These are phyloP conservation scores for Corymbia maculata DNA, from an alignment of 345 rosid species.

Conservation along the genomic window DNA sequence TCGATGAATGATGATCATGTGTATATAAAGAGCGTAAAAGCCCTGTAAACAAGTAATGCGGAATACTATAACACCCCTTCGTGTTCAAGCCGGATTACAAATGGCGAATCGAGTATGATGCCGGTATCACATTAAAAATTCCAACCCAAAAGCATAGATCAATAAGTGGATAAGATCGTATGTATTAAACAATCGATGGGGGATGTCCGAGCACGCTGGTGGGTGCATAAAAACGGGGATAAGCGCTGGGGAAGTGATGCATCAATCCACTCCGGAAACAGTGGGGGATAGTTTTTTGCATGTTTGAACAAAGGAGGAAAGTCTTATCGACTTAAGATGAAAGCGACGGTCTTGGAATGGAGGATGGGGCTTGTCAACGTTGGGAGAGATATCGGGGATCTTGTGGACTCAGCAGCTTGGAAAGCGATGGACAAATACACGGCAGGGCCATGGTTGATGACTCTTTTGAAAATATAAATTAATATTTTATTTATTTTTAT, in stretches of 20 bases:
- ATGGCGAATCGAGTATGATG: not conserved
- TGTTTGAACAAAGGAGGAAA: not conserved
- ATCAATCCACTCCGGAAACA: not conserved
- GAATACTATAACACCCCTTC: not conserved
- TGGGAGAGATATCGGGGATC: not conserved
- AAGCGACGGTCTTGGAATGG: not conserved
- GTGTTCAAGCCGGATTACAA: not conserved
- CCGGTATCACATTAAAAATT: not conserved
- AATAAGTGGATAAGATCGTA: not conserved
- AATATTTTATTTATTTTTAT: not conserved
- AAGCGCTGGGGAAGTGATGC: not conserved
- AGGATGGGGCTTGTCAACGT: not conserved
- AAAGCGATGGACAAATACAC: not conserved
- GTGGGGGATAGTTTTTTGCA: not conserved
- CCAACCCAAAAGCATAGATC: not conserved
- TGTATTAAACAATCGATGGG: not conserved
- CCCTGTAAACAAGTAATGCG: not conserved
- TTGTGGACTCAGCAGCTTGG: not conserved
- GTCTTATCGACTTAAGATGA: not conserved
- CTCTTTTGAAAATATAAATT: not conserved
- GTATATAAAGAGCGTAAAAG: accelerated
- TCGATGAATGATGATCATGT: not conserved
- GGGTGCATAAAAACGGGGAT: not conserved
- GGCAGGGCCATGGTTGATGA: not conserved
- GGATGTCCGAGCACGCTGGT: not conserved